Conservation (phyloP, 768 basidiomycete species). For the Phanerochaete carnosa region DNA sequence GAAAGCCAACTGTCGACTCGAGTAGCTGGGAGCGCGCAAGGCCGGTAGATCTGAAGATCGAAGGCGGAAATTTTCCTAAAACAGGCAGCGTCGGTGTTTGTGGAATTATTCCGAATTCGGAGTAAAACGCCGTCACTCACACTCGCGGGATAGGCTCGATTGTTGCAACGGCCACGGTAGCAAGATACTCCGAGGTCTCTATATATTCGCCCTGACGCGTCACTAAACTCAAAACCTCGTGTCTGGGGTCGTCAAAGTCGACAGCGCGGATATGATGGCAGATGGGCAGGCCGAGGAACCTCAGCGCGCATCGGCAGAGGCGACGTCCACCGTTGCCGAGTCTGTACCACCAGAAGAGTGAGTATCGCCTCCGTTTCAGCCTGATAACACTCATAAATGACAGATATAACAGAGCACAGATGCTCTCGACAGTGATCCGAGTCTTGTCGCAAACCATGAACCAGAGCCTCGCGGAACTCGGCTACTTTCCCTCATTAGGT, state of each 20-base stretch:
- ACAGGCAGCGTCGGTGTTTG: not conserved
- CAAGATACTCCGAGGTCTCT: not conserved
- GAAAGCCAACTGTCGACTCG: too few species aligned
- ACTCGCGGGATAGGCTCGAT: not conserved
- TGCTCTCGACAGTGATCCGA: constrained; percentile 2
- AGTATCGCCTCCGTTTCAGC: too few species aligned
- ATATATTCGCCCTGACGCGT: too few species aligned
- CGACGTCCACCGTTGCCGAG: not conserved
- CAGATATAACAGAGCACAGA: not conserved
- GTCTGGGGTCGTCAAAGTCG: too few species aligned
- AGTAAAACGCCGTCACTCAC: not conserved
- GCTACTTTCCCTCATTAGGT: constrained; percentile 41
- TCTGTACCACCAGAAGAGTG: not conserved
- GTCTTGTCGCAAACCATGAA: constrained; percentile 16
- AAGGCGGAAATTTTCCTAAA: not conserved
- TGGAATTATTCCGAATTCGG: not conserved
- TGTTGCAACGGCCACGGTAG: not conserved
- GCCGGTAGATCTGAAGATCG: not conserved
- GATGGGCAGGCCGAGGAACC: not conserved
- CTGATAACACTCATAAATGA: too few species aligned
- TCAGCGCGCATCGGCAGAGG: not conserved
- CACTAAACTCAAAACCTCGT: too few species aligned
- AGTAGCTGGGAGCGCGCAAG: too few species aligned
- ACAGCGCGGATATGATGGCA: not conserved
- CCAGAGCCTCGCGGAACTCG: constrained; percentile 23